phyloP scores from a whole-genome alignment of 83 land plant species.

The Diphasiastrum complanatum region DNA sequence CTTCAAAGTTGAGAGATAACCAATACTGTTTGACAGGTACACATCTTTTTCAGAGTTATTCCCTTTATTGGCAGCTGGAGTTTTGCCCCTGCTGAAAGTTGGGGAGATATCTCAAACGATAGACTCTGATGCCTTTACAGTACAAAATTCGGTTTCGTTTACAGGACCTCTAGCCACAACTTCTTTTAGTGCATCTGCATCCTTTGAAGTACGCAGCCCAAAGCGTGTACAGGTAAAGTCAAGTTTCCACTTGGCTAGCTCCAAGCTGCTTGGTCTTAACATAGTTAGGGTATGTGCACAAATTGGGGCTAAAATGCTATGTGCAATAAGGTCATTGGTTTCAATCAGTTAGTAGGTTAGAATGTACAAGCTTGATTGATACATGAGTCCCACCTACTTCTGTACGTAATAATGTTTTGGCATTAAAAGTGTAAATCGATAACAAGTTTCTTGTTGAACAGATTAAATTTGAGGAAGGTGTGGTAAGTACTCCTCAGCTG shows the following conservation, averaged over 20 bases:
- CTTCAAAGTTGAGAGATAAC: too few relatives aligned
- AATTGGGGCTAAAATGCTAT: not conserved
- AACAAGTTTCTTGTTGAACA: slow-evolving; percentile 32
- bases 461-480: slow-evolving; percentile 84
- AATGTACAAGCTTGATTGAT: not conserved
- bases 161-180: slow-evolving; percentile 79
- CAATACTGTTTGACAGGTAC: slow-evolving; percentile 67
- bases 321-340: not conserved
- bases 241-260: not conserved
- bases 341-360: not conserved
- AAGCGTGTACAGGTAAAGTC: slow-evolving; percentile 73
- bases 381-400: not conserved
- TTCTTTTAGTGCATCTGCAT: slow-evolving; percentile 71
- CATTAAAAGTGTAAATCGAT: too few relatives aligned
- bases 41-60: slow-evolving; percentile 75
- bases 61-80: slow-evolving; percentile 64
- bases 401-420: not conserved
- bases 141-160: slow-evolving; percentile 73
- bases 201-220: slow-evolving; percentile 88
- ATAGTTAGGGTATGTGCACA: not conserved
- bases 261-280: not conserved
- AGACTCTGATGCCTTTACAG: slow-evolving; percentile 63
- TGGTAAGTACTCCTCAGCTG: slow-evolving; percentile 88
- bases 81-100: slow-evolving; percentile 59
- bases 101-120: slow-evolving; percentile 88